These are phyloP conservation scores for Penicillium bialowiezense DNA, from an alignment of 495 filamentous ascomycete genomes.

Conservation along the genomic window DNA sequence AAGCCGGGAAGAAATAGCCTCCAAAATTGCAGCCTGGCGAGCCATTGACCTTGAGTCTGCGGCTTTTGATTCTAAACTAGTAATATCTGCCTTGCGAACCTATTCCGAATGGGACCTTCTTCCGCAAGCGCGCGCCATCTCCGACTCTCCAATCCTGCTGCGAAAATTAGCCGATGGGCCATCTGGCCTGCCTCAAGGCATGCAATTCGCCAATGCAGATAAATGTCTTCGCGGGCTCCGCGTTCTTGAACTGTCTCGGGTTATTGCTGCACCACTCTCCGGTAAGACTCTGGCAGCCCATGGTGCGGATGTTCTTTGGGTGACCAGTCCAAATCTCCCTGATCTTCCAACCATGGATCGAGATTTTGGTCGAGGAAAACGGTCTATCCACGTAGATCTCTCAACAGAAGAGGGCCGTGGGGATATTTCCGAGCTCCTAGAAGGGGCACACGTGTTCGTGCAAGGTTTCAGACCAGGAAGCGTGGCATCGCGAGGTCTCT, in stretches of 20 bases:
- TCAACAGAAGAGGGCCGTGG: slow-evolving; percentile 35
- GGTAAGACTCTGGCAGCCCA: slow-evolving; percentile 57
- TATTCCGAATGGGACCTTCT: slow-evolving; percentile 40
- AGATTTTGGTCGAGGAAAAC: slow-evolving; percentile 63
- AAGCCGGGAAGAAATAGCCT: slow-evolving; percentile 29
- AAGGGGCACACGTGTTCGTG: slow-evolving; percentile 44
- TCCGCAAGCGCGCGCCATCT: slow-evolving; percentile 33
- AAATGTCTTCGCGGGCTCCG: slow-evolving; percentile 21
- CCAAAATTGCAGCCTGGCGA: slow-evolving; percentile 27
- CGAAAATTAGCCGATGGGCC: slow-evolving; percentile 23
- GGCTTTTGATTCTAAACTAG: slow-evolving; percentile 23
- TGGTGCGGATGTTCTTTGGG: slow-evolving; percentile 59
- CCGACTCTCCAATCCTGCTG: slow-evolving; percentile 39
- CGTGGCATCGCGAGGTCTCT: slow-evolving; percentile 50
- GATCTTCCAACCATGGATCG: slow-evolving; percentile 67
- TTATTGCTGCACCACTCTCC: slow-evolving; percentile 50
- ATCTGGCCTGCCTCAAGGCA: slow-evolving; percentile 5
- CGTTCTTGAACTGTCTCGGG: slow-evolving; percentile 60
- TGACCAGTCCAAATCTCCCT: slow-evolving; percentile 57
- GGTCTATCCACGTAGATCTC: slow-evolving; percentile 50
- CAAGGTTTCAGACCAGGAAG: slow-evolving; percentile 60
- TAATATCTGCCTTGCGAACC: slow-evolving; percentile 38
- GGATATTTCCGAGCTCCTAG: slow-evolving; percentile 46
- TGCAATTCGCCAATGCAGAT: slow-evolving; percentile 8
- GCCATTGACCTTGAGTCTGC: slow-evolving; percentile 37